phyloP scores from a whole-genome alignment of 148 eudicot genomes.

The Cornus kousa region DNA sequence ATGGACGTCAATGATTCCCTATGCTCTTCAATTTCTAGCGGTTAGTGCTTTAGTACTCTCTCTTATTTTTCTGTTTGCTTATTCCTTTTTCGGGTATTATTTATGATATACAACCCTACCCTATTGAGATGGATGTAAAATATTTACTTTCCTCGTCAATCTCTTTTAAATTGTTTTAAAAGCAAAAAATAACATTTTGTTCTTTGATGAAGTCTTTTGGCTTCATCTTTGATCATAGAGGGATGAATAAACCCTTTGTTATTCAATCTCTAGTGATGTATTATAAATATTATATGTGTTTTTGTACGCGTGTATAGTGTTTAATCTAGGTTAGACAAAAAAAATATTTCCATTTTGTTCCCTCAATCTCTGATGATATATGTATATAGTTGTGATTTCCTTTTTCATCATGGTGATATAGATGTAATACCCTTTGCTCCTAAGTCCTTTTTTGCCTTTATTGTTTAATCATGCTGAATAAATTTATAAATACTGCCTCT shows the following conservation, averaged over 20 bases:
- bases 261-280: neutral
- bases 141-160: neutral
- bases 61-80: neutral
- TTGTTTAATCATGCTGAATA: neutral
- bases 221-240: neutral
- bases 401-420: neutral
- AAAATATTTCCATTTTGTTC: neutral
- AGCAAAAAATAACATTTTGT: neutral
- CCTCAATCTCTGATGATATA: neutral
- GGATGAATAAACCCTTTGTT: neutral
- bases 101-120: neutral
- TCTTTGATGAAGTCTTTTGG: neutral
- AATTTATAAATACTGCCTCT: too few relatives aligned
- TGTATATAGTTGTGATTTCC: neutral
- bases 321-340: neutral
- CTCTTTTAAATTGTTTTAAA: neutral
- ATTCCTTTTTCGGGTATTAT: neutral
- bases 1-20: constrained; percentile 30
- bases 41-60: constrained; percentile 27
- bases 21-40: constrained; percentile 71
- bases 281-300: too few relatives aligned
- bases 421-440: neutral
- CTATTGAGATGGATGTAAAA: neutral
- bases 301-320: too few relatives aligned
- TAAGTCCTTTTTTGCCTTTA: neutral